Evolutionary conservation across 805 yeast genomes (phyloP).

Genomic region (Priceomyces castillae): DNA sequence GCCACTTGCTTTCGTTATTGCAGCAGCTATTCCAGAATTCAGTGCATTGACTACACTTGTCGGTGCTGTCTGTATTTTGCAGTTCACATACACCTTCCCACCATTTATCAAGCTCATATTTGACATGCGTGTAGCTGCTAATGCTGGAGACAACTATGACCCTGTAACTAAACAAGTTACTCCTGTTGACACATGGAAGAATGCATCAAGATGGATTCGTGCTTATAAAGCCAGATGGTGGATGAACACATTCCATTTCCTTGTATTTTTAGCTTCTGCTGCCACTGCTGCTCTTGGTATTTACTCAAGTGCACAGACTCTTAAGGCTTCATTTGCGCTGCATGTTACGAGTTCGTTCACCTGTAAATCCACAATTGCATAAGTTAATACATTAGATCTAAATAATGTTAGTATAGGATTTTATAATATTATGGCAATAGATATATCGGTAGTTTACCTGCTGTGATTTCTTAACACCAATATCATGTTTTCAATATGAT

Average conservation of each 20-base stretch:
- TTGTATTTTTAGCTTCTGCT: constrained; percentile 20
- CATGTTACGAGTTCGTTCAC: constrained; percentile 24
- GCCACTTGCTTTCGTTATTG: constrained; percentile 43
- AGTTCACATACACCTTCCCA: constrained; percentile 48
- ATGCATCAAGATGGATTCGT: constrained; percentile 9
- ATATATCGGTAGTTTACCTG: no score
- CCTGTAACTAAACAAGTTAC: constrained; percentile 9
- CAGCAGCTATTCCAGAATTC: constrained; percentile 45
- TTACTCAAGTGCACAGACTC: constrained; percentile 23
- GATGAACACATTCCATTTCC: constrained; percentile 14
- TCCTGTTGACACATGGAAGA: not conserved
- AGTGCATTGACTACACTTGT: constrained; percentile 35
- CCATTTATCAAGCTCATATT: constrained; percentile 24
- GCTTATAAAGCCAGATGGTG: constrained; percentile 17
- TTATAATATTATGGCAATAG: no score
- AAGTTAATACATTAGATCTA: no score
- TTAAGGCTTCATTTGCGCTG: constrained; percentile 11
- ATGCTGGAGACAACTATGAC: constrained; percentile 13
- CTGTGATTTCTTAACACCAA: no score
- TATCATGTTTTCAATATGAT: no score
- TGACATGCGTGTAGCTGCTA: constrained; percentile 15
- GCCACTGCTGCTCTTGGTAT: constrained; percentile 28
- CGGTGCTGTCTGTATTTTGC: constrained; percentile 45
- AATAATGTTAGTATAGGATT: no score
- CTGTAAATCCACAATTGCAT: constrained; percentile 22